Percentiles rank a stretch among this genome's conserved stretches.
phyloP scores from a whole-genome alignment of 73 alveolate genomes.

The Effrenium voratum region DNA sequence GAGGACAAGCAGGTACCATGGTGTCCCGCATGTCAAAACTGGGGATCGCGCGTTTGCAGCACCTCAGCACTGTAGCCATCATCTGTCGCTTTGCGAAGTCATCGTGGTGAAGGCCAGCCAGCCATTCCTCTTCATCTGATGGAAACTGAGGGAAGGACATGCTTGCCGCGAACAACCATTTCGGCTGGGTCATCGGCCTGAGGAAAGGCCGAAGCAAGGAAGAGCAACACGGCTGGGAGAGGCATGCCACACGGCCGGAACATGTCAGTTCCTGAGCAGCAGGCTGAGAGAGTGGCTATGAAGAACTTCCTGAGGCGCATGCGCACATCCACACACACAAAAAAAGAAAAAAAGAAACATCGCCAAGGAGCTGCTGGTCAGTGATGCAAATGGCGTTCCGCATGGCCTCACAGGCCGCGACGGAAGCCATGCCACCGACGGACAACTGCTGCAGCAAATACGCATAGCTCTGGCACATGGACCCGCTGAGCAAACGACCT shows the following conservation, averaged over 20 bases:
- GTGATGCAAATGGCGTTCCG: background rate
- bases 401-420: background rate
- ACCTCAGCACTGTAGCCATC: background rate
- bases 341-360: background rate
- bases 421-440: background rate
- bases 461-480: background rate
- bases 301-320: slow-evolving; percentile 22
- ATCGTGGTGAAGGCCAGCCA: background rate
- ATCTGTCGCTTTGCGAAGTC: background rate
- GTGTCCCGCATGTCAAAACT: background rate
- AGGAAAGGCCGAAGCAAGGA: too few relatives aligned
- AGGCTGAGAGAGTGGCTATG: slow-evolving; percentile 21
- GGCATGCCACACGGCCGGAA: background rate
- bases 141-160: background rate
- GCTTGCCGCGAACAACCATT: slow-evolving; percentile 61
- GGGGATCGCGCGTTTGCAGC: background rate
- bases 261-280: background rate
- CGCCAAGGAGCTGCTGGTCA: background rate
- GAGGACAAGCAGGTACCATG: background rate
- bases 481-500: background rate
- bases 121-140: background rate
- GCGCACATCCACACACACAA: background rate
- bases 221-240: too few relatives aligned
- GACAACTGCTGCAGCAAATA: too few relatives aligned
- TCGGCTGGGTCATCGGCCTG: slow-evolving; percentile 47